Percentiles rank a stretch among this genome's conserved stretches.
Evolutionary conservation across 345 rosid genomes (phyloP).

Genomic region (Citrus inodora): DNA sequence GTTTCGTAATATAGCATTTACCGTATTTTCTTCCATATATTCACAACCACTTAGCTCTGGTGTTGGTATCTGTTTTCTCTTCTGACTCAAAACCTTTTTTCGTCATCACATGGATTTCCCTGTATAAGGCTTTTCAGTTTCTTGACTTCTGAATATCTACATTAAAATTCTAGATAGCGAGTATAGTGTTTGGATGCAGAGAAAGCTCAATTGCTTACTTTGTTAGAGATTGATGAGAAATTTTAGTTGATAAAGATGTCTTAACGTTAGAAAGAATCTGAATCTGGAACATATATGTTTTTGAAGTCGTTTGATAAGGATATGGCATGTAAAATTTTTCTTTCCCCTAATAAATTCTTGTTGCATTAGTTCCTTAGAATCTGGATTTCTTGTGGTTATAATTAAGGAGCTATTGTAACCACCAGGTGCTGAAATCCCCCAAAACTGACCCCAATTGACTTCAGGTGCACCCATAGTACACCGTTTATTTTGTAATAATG

Average conservation of each 20-base stretch:
- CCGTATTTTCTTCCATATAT: background rate
- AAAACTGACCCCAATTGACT: background rate
- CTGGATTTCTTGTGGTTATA: background rate
- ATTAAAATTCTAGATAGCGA: no score
- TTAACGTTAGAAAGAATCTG: background rate
- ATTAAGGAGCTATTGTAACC: background rate
- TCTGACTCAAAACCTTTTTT: background rate
- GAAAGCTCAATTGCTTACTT: background rate
- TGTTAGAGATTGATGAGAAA: background rate
- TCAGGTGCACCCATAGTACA: background rate
- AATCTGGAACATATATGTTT: background rate
- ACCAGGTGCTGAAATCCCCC: background rate
- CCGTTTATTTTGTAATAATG: background rate
- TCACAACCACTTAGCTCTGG: background rate
- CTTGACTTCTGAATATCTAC: background rate
- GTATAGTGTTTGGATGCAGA: background rate
- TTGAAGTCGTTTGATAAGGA: background rate
- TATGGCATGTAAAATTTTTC: background rate
- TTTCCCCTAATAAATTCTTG: background rate
- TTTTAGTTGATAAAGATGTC: background rate
- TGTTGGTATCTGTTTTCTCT: background rate
- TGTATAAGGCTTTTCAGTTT: background rate
- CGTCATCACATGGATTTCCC: background rate
- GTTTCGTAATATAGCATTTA: background rate
- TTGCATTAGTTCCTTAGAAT: background rate